Base-by-base conservation (phyloP, 78 protist species). In the Chrysochromulina tobinii region DNA sequence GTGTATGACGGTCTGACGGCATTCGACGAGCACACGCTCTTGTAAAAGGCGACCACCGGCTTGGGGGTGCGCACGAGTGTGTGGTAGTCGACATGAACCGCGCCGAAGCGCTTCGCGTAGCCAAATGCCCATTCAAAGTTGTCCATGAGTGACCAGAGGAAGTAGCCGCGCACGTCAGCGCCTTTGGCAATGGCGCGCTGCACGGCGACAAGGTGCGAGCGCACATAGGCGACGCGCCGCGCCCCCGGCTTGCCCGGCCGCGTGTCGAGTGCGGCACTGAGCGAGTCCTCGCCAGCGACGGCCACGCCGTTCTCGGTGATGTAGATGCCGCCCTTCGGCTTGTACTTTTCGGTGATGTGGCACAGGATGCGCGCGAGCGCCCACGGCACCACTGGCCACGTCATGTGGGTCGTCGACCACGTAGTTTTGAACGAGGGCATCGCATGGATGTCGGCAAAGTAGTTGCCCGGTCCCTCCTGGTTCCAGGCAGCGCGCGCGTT, bases 121-220 rank as follows among this genome's bases (percentile, higher is more conserved):
- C 94, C 94, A 6, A 93, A 93, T 4, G 95, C 92, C 94, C 95
- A 93, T 9, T 93, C 94, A n/a, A 91, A 93, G 81, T 93, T 93
- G 81, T 93, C 94, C 50, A 93, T 4, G 17, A 93, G 89, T 21
- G 84, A n/a, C 94, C 94, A 93, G 6, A 6, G 92, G 9, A 57
- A 4, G 75, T 93, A 93, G 48, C 95, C 94, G 25, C 38, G 38
- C 38, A 38, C 38, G 38, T 59, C 38, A 7, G 53, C 59, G 51
- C 50, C 88, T 14, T 69, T 51, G 17, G 50, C 51, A 1, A 69
- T 12, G 27, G 79, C 79, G 12, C 21, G 79, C 57, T 5, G 27
- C 27, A 92, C 38, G 38, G 38, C 38, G 38, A 38, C 38, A 38
- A 38, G 38, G 38, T 38, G 38, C 38, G 38, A 38, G 38, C 38